Evolutionary conservation across 129 eudicot genomes (phyloP).

Genomic region (Erigeron canadensis): DNA sequence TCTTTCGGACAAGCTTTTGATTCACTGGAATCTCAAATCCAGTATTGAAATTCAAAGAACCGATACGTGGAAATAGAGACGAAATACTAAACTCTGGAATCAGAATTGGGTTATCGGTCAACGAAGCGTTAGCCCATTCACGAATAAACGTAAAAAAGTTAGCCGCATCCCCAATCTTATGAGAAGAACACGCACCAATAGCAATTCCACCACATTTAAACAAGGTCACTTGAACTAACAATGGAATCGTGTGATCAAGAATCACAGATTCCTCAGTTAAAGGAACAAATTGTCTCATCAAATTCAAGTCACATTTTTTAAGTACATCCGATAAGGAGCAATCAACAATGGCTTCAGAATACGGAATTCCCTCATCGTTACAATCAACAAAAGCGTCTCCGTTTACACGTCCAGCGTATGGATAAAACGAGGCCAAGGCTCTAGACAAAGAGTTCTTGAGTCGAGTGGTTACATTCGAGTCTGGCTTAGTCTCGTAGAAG

Average conservation of each 20-base stretch:
- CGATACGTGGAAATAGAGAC: constrained; percentile 18
- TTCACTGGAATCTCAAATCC: constrained; percentile 14
- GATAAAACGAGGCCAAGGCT: constrained; percentile 29
- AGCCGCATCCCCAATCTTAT: constrained; percentile 33
- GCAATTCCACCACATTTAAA: constrained; percentile 42
- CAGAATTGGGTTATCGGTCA: constrained; percentile 9
- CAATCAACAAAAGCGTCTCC: constrained; percentile 28
- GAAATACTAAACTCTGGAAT: constrained; percentile 14
- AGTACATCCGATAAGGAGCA: constrained; percentile 29
- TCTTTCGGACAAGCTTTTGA: constrained; percentile 23
- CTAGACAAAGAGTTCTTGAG: constrained; percentile 31
- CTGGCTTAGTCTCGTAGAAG: constrained; percentile 22
- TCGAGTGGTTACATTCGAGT: background rate
- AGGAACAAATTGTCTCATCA: constrained; percentile 24
- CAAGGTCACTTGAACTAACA: constrained; percentile 30
- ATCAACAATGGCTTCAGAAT: constrained; percentile 27
- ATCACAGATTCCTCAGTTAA: constrained; percentile 15
- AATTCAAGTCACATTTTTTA: background rate
- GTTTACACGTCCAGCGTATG: constrained; percentile 36
- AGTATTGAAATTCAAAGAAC: constrained; percentile 18
- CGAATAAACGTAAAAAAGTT: constrained; percentile 23
- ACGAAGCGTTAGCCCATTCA: constrained; percentile 34
- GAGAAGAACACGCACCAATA: constrained; percentile 31
- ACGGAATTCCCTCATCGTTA: constrained; percentile 36
- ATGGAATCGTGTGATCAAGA: constrained; percentile 33